Evolutionary conservation across 148 eudicot genomes (phyloP).

Genomic region (Persicaria tinctoria): DNA sequence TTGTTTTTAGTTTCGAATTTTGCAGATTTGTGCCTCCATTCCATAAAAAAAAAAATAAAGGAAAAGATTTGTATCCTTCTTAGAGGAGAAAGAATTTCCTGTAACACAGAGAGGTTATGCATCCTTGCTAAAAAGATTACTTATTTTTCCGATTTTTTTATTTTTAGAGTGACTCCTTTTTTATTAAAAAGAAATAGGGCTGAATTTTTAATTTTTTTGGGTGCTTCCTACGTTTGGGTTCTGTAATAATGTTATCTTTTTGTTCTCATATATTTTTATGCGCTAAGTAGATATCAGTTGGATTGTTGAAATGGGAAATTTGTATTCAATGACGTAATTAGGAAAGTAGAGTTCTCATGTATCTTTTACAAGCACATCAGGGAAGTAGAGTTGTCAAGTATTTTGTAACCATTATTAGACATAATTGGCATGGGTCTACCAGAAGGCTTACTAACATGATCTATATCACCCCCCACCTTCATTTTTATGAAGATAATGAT

Average conservation of each 20-base stretch:
- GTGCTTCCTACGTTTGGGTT: conserved; percentile 23
- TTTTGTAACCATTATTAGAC: not conserved
- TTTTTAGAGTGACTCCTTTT: not conserved
- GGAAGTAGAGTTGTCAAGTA: not conserved
- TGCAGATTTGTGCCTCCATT: not conserved
- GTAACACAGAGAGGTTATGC: not conserved
- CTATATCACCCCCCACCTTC: not conserved
- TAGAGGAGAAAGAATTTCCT: not conserved
- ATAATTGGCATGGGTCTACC: not conserved
- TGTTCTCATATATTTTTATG: conserved; percentile 8
- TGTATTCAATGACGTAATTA: conserved; percentile 3
- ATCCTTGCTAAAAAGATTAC: not conserved
- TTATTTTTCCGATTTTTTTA: not conserved
- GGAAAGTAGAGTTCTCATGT: no score
- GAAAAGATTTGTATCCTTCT: not conserved
- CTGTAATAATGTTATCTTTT: conserved; percentile 25
- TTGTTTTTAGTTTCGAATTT: no score
- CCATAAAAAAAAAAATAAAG: no score
- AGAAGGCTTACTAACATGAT: not conserved
- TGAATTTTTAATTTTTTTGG: conserved; percentile 17
- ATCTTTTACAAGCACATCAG: not conserved
- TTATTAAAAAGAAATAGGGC: not conserved
- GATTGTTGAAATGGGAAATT: not conserved
- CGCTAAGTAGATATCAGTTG: not conserved
- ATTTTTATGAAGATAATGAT: not conserved